A percentile compares a stretch with the other conserved stretches of the same genome.
Evolutionary conservation across 1,139 yeast genomes (phyloP).

Genomic region (Fermentozyma sake): DNA sequence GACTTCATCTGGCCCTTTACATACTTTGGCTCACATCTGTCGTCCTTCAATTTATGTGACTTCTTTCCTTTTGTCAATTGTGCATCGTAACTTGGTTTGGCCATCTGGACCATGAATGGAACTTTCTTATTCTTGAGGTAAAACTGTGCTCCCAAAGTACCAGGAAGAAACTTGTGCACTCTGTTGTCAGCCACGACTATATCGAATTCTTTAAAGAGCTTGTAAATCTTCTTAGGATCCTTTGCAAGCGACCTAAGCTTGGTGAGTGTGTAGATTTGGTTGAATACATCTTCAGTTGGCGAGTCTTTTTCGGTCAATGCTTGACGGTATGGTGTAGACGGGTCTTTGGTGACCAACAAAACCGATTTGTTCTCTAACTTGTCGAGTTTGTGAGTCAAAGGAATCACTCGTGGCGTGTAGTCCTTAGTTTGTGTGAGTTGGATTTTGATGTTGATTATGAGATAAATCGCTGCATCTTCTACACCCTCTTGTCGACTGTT

Average conservation of each 20-base stretch:
- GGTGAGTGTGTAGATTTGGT: slow-evolving; percentile 53
- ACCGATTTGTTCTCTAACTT: slow-evolving; percentile 46
- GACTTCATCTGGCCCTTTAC: slow-evolving; percentile 57
- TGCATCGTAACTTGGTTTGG: slow-evolving; percentile 44
- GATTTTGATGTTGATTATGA: slow-evolving; percentile 51
- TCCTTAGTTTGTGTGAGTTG: slow-evolving; percentile 50
- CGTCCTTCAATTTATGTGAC: slow-evolving; percentile 44
- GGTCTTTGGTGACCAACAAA: slow-evolving; percentile 64
- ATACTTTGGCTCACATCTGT: slow-evolving; percentile 56
- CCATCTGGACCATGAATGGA: slow-evolving; percentile 66
- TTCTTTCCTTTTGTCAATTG: slow-evolving; percentile 24
- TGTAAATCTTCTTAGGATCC: slow-evolving; percentile 40
- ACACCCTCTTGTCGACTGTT: slow-evolving; percentile 26
- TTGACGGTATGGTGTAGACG: slow-evolving; percentile 51
- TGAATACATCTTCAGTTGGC: slow-evolving; percentile 55
- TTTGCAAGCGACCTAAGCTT: slow-evolving; percentile 46
- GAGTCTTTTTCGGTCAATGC: slow-evolving; percentile 43
- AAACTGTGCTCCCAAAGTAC: slow-evolving; percentile 51
- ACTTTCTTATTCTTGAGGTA: slow-evolving; percentile 55
- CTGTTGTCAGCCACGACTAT: slow-evolving; percentile 63
- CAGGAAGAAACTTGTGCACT: slow-evolving; percentile 55
- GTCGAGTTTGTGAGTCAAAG: slow-evolving; percentile 49
- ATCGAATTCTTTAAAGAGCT: slow-evolving; percentile 57
- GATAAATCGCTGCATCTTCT: too few relatives aligned
- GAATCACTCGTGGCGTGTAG: slow-evolving; percentile 61